Conservation (phyloP, 768 basidiomycete genomes). For the Hydnum rufescens region DNA sequence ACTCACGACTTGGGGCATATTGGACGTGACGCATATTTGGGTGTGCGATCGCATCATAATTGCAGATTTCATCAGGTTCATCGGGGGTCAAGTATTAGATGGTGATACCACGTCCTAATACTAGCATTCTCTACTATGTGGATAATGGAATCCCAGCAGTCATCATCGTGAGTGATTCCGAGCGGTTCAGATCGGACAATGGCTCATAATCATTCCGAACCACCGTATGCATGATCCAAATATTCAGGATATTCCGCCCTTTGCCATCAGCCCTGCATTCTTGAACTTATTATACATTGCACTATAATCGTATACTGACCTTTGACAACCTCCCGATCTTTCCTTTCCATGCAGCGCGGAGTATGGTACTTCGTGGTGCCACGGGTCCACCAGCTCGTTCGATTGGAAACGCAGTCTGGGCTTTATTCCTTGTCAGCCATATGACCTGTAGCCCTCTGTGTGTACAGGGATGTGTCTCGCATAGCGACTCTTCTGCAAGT, state of each 20-base stretch:
- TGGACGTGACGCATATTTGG: too few species aligned
- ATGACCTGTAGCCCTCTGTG: conserved; percentile 77
- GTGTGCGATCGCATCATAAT: too few species aligned
- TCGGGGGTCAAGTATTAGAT: conserved; percentile 84
- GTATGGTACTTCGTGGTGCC: conserved; percentile 91
- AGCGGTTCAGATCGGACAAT: conserved; percentile 6
- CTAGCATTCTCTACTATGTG: too few species aligned
- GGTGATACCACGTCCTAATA: too few species aligned
- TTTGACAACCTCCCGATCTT: conserved; percentile 46
- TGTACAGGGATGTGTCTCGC: conserved; percentile 46
- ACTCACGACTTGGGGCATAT: too few species aligned
- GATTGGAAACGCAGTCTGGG: conserved; percentile 42
- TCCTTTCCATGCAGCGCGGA: conserved; percentile 70
- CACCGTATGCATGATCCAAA: conserved; percentile 76
- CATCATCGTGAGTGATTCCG: conserved; percentile 66
- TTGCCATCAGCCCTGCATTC: conserved; percentile 81
- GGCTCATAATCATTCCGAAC: conserved; percentile 64
- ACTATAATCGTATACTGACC: conserved; percentile 62
- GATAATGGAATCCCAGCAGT: too few species aligned
- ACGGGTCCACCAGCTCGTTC: conserved; percentile 82
- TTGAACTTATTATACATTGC: too few species aligned
- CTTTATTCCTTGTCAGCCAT: conserved; percentile 70
- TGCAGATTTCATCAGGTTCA: too few species aligned
- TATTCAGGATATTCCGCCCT: conserved; percentile 58
- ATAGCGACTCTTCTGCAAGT: too few species aligned